Evolutionary conservation across 2,329 filamentous ascomycete species (phyloP), one percentile per base, ranked within the genome.

Genomic region (Venturiaceae sp.): DNA sequence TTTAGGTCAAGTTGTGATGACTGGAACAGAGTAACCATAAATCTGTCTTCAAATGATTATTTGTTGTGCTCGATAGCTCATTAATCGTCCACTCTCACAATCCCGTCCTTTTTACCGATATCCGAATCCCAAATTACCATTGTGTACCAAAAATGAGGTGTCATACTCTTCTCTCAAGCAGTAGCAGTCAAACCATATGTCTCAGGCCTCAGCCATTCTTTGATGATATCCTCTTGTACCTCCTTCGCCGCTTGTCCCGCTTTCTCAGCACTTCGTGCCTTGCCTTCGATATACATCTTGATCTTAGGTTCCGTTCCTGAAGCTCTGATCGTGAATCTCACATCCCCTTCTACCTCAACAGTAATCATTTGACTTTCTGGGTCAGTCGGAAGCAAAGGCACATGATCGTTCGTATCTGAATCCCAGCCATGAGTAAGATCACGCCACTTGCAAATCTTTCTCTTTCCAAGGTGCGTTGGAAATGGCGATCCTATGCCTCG

Each of bases 241-340:
- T 72, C 72, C 23, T 76, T 66, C 5, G 78, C 79, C 9, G 71
- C 69, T 14, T 58, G 61, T 61, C 74, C 76, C 13, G 78, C 78
- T 55, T 69, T 69, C 21, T 70, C 71, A 14, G 70, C 69, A 11
- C 68, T 74, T 46, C 66, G 66, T 2, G 71, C 75, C 55, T 70
- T 74, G 46, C 74, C 77, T 62, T 81, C 79, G 55, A 81, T 77
- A 63, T 81, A 81, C 50, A 81, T 64, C 67, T 86, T 86, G 62
- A 86, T 83, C 73, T 86, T 86, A 0, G 83, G 83, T 68, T 86
- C 83, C 1, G 83, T 86, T 1, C 83, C 83, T 2, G 82, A 84
- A 1, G 78, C 82, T 63, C 83, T 70, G 23, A 84, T 75, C 2
- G 83, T 85, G 63, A 85, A 84, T 26, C 80, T 75, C 13, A 83